phyloP scores from a whole-genome alignment of 2,329 filamentous ascomycete genomes.

The Exophiala alcalophila region DNA sequence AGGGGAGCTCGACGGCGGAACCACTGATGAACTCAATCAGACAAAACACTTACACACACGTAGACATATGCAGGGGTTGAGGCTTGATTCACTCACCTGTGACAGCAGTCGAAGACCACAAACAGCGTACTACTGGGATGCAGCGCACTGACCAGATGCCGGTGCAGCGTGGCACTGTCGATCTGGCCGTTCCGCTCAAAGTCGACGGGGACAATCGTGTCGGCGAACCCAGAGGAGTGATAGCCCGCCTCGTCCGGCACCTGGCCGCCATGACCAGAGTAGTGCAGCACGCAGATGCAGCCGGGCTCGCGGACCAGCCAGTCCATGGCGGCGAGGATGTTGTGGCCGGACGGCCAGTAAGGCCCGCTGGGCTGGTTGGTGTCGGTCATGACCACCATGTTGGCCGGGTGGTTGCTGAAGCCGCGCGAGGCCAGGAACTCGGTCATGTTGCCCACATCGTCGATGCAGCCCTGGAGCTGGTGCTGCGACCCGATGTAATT shows the following conservation, averaged over 20 bases:
- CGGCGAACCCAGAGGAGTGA: conserved; percentile 39
- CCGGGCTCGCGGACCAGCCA: conserved; percentile 49
- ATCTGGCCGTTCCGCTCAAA: conserved; percentile 54
- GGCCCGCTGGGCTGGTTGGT: conserved; percentile 46
- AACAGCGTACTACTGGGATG: conserved; percentile 38
- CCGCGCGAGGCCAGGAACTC: conserved; percentile 46
- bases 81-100: conserved; percentile 55
- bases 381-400: conserved; percentile 49
- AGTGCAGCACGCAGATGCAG: conserved; percentile 50
- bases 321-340: conserved; percentile 53
- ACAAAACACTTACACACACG: no score
- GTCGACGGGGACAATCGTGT: conserved; percentile 56
- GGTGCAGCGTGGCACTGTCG: conserved; percentile 43
- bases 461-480: conserved; percentile 48
- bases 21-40: conserved; percentile 45
- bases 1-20: conserved; percentile 58
- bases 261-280: conserved; percentile 59
- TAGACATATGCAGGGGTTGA: conserved; percentile 44
- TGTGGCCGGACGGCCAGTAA: conserved; percentile 42
- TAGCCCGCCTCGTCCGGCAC: conserved; percentile 38
- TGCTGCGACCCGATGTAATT: conserved; percentile 49
- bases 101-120: conserved; percentile 59
- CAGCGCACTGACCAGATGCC: conserved; percentile 37
- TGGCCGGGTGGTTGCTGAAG: conserved; percentile 41
- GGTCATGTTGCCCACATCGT: conserved; percentile 50